These are phyloP conservation scores for Neofusicoccum parvum DNA, from an alignment of 2,329 filamentous ascomycete genomes.

Conservation along the genomic window DNA sequence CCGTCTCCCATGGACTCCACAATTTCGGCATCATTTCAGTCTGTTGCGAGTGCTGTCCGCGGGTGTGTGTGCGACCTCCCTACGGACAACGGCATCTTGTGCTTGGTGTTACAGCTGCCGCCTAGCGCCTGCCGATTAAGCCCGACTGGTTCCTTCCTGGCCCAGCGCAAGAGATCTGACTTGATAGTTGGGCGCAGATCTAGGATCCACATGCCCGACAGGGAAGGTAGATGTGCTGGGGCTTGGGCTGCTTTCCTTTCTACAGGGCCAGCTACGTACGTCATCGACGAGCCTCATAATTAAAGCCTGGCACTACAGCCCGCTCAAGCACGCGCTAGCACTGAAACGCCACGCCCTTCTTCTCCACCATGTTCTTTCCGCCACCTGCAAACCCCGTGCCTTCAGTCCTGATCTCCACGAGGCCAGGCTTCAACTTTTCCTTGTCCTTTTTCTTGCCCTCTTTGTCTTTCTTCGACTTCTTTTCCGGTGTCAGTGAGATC, in stretches of 20 bases:
- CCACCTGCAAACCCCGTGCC: slow-evolving; percentile 90
- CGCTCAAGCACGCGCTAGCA: slow-evolving; percentile 52
- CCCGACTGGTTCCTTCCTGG: background rate
- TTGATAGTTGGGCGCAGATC: background rate
- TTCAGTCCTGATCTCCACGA: slow-evolving; percentile 86
- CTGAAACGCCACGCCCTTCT: slow-evolving; percentile 77
- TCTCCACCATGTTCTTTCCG: slow-evolving; percentile 82
- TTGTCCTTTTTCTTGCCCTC: slow-evolving; percentile 80
- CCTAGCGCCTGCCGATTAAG: background rate
- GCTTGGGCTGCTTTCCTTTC: background rate
- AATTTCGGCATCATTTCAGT: background rate
- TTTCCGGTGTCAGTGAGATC: slow-evolving; percentile 63
- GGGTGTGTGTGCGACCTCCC: background rate
- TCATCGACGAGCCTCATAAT: background rate
- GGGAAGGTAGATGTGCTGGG: slow-evolving; percentile 13
- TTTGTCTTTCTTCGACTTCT: slow-evolving; percentile 61
- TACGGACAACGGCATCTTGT: background rate
- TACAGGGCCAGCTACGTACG: background rate
- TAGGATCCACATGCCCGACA: slow-evolving; percentile 6
- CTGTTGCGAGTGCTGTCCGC: background rate
- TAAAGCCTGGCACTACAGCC: background rate
- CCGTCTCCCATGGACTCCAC: background rate
- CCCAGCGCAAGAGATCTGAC: background rate
- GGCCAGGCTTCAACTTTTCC: slow-evolving; percentile 67
- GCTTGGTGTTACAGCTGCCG: background rate